phyloP scores from a whole-genome alignment of 495 filamentous ascomycete genomes.

The Xylaria grammica region DNA sequence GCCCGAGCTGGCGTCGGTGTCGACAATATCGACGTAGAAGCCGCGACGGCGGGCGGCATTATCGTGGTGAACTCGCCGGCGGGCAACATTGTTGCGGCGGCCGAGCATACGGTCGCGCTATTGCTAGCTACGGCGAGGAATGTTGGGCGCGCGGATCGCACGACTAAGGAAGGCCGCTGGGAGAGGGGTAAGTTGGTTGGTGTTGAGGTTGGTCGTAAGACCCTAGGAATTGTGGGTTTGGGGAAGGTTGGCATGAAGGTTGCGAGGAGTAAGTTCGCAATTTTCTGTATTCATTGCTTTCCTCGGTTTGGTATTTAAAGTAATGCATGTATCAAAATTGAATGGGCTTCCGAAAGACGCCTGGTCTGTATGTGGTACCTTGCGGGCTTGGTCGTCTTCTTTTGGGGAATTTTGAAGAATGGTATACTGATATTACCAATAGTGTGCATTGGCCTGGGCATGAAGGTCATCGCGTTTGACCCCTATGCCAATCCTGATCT shows the following conservation, averaged over 20 bases:
- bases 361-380: background rate
- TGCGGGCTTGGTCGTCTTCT: background rate
- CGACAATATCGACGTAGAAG: constrained; percentile 73
- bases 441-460: constrained; percentile 69
- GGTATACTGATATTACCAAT: background rate
- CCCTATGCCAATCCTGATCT: constrained; percentile 69
- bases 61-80: constrained; percentile 73
- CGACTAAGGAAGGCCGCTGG: constrained; percentile 67
- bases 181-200: constrained; percentile 71
- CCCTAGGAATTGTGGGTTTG: constrained; percentile 68
- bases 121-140: constrained; percentile 70
- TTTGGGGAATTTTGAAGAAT: background rate
- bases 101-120: constrained; percentile 70
- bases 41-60: constrained; percentile 68
- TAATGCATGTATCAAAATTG: background rate
- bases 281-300: background rate
- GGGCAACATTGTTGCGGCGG: constrained; percentile 74
- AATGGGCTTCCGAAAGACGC: background rate
- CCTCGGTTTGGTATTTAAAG: background rate
- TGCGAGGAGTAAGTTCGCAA: constrained; percentile 50
- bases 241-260: constrained; percentile 77
- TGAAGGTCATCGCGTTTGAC: constrained; percentile 69
- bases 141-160: constrained; percentile 62
- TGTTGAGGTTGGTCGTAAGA: constrained; percentile 73
- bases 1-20: constrained; percentile 76